Evolutionary conservation across 179 eudicot species (phyloP), one percentile per base, ranked within the genome.

Genomic region (Pouteria campechiana): DNA sequence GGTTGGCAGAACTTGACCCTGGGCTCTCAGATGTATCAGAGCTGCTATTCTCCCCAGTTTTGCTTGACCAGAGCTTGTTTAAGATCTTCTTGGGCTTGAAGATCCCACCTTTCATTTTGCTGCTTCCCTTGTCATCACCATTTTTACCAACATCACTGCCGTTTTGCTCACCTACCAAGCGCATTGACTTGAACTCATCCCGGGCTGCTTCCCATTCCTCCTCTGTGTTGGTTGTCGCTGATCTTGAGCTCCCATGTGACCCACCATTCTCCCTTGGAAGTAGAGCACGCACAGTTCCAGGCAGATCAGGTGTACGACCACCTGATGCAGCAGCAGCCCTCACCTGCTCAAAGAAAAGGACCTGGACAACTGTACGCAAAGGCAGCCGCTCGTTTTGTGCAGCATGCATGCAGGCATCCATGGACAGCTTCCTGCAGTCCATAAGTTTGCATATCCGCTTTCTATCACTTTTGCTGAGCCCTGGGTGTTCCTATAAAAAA

Each of bases 341-440:
- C 28, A 66, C 80, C 63, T 77, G 95, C 73, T 81, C 95, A 17
- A 84, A 84, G 62, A 77, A 84, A 22, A 84, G 86, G 25, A 83
- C 86, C 55, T 83, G 94, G 7, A 81, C 86, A 18, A 84, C 76
- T 4, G 78, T 75, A 15, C 90, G 70, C 65, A 84, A 31, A 0
- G 92, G 95, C 6, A 84, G 83, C 34, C 95, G 57, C 61, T 84
- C 92, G 15, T 84, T 84, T 55, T 81, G 95, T 5, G 78, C 95
- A 0, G 95, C 95, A 6, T 84, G 95, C 66, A 63, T 68, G 55
- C 90, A 81, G 17, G 95, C 95, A 21, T 84, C 87, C 0, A 57
- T 81, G 0, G 95, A 84, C n/a, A 84, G 79, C 57, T 84, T 84
- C 70, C 77, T 84, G 73, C 95, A 84, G 72, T 84, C 86, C 86